Percentiles rank a stretch among this genome's conserved stretches.
Conservation (phyloP, 768 basidiomycete genomes). For the Trametes sanguinea region DNA sequence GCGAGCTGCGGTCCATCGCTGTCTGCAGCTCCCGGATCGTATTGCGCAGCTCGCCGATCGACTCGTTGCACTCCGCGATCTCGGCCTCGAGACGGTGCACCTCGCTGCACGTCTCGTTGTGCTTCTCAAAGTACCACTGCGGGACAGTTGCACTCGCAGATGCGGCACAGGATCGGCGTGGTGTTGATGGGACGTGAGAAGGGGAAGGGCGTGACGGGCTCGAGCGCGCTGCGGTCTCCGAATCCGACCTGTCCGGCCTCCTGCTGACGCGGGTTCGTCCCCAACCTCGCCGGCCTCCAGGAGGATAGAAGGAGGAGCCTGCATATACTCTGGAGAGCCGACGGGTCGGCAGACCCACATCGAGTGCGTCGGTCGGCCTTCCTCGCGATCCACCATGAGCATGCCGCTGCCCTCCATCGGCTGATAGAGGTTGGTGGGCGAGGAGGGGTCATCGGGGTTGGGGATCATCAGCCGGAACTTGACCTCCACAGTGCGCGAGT, state of each 20-base stretch:
- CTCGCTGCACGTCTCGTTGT: slow-evolving; percentile 98
- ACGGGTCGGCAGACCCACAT: slow-evolving; percentile 97
- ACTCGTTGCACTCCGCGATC: slow-evolving; percentile 92
- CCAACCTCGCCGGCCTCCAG: slow-evolving; percentile 49
- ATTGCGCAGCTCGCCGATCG: slow-evolving; percentile 81
- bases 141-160: slow-evolving; percentile 96
- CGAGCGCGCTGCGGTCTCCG: slow-evolving; percentile 28
- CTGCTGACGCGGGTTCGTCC: slow-evolving; percentile 38
- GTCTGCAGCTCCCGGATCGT: slow-evolving; percentile 77
- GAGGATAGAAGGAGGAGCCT: slow-evolving; percentile 61
- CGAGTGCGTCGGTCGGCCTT: slow-evolving; percentile 86
- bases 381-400: slow-evolving; percentile 94
- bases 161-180: slow-evolving; percentile 89
- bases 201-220: slow-evolving; percentile 69
- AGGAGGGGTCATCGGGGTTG: slow-evolving; percentile 54
- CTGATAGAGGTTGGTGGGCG: slow-evolving; percentile 58
- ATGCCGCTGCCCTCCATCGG: slow-evolving; percentile 98
- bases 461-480: slow-evolving; percentile 84
- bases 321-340: slow-evolving; percentile 67
- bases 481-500: slow-evolving; percentile 92
- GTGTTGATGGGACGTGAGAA: slow-evolving; percentile 76
- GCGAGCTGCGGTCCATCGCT: slow-evolving; percentile 75
- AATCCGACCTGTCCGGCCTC: slow-evolving; percentile 42
- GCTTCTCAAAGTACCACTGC: slow-evolving; percentile 99
- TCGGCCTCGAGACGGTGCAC: slow-evolving; percentile 95